Percentiles rank a stretch among this genome's conserved stretches.
phyloP scores from a whole-genome alignment of 1,139 yeast genomes.

The Suhomyces atakaporum region DNA sequence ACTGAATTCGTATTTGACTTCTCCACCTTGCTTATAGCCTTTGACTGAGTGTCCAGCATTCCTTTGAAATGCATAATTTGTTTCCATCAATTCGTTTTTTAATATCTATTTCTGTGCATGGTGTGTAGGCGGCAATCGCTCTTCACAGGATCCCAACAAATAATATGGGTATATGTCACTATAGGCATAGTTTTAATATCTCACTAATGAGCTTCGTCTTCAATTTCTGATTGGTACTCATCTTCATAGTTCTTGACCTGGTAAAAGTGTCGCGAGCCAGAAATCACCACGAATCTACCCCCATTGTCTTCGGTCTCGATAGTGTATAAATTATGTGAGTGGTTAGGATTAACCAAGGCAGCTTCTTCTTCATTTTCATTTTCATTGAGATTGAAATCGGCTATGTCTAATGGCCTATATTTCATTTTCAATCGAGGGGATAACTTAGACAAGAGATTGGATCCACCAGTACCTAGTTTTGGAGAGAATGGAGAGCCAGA shows the following conservation, averaged over 20 bases:
- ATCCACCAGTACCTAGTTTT: conserved; percentile 10
- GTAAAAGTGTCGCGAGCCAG: conserved; percentile 47
- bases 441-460: conserved; percentile 12
- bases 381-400: conserved; percentile 23
- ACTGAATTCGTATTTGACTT: too few species aligned
- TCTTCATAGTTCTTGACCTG: conserved; percentile 24
- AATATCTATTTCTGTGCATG: too few species aligned
- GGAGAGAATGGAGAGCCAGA: conserved; percentile 5
- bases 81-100: too few species aligned
- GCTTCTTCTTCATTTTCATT: too few species aligned
- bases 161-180: too few species aligned
- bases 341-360: too few species aligned
- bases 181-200: not conserved
- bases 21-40: too few species aligned
- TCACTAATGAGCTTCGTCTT: not conserved
- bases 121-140: too few species aligned
- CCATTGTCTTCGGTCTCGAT: conserved; percentile 14
- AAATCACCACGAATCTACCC: conserved; percentile 28
- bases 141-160: too few species aligned
- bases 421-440: conserved; percentile 14
- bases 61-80: too few species aligned
- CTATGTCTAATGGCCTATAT: conserved; percentile 12
- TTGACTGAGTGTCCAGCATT: too few species aligned
- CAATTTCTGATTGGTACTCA: not conserved
- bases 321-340: conserved; percentile 24